These are phyloP conservation scores for Coniosporium apollinis DNA, from an alignment of 495 filamentous ascomycete species.

Conservation along the genomic window DNA sequence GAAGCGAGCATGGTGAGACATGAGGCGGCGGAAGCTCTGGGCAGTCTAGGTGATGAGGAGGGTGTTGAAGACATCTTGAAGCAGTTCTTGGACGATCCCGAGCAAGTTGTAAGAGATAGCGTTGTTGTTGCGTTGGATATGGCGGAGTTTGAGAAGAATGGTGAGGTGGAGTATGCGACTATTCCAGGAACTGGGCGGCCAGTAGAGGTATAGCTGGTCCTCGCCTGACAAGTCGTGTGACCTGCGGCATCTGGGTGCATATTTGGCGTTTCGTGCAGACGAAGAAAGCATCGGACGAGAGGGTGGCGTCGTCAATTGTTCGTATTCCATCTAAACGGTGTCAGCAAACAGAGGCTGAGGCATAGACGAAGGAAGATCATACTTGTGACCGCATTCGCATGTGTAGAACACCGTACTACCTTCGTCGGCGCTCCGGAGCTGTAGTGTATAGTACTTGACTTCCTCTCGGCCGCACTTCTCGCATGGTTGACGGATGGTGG, in stretches of 20 bases:
- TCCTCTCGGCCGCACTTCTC: slow-evolving; percentile 65
- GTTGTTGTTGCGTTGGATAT: slow-evolving; percentile 93
- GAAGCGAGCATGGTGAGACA: slow-evolving; percentile 95
- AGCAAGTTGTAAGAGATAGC: slow-evolving; percentile 87
- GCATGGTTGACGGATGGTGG: slow-evolving; percentile 53
- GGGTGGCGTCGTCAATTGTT: slow-evolving; percentile 47
- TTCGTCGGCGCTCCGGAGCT: slow-evolving; percentile 87
- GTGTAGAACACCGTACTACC: slow-evolving; percentile 80
- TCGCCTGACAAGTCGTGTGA: too few species aligned
- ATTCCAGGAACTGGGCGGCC: slow-evolving; percentile 44
- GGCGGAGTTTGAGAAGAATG: slow-evolving; percentile 89
- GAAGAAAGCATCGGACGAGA: too few species aligned
- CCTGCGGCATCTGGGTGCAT: too few species aligned
- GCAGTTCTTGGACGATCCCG: slow-evolving; percentile 72
- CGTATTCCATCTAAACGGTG: slow-evolving; percentile 35
- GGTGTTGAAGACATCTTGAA: slow-evolving; percentile 77
- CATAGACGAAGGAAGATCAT: slow-evolving; percentile 18
- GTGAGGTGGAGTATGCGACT: slow-evolving; percentile 77
- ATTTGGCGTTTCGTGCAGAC: too few species aligned
- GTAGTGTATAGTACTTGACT: slow-evolving; percentile 70
- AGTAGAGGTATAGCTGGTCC: too few species aligned
- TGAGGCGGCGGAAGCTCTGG: slow-evolving; percentile 94
- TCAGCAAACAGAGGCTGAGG: slow-evolving; percentile 8
- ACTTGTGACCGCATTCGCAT: slow-evolving; percentile 72
- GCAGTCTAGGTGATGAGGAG: slow-evolving; percentile 82